phyloP scores from a whole-genome alignment of 352 stramenopile species.

The Phytopythium oedochilum region DNA sequence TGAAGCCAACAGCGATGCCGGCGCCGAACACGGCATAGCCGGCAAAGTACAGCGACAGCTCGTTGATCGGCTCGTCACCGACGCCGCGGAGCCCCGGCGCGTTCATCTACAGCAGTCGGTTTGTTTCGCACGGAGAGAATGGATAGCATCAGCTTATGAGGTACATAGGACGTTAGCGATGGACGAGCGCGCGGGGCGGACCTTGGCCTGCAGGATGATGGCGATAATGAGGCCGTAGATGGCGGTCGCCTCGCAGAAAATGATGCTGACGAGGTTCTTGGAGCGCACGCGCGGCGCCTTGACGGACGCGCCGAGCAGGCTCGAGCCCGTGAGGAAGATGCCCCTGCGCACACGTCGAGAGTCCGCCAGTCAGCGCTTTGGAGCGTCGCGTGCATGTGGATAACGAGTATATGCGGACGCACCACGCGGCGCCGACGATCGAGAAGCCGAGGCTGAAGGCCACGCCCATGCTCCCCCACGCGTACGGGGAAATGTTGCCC shows the following conservation, averaged over 20 bases:
- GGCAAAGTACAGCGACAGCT: conserved; percentile 91
- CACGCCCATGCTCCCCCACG: conserved; percentile 97
- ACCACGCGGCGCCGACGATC: conserved; percentile 96
- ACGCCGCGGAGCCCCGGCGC: conserved; percentile 54
- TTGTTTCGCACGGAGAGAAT: too few relatives aligned
- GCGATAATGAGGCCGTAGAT: conserved; percentile 99
- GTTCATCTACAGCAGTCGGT: conserved; percentile 49
- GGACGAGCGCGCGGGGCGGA: conserved; percentile 14
- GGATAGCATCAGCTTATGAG: too few relatives aligned
- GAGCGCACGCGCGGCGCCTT: conserved; percentile 98
- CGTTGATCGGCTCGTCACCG: conserved; percentile 67
- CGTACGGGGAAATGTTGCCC: conserved; percentile 98
- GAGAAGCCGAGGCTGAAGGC: conserved; percentile 95
- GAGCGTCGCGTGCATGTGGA: too few relatives aligned
- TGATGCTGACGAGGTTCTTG: conserved; percentile 99
- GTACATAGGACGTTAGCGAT: too few relatives aligned
- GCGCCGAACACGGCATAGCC: conserved; percentile 98
- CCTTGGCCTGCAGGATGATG: conserved; percentile 98
- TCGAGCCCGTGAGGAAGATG: conserved; percentile 93
- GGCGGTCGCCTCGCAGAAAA: conserved; percentile 99
- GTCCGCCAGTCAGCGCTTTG: not conserved
- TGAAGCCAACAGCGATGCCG: conserved; percentile 97
- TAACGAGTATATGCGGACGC: conserved; percentile 13
- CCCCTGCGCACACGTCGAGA: conserved; percentile 37
- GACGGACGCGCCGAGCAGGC: conserved; percentile 96